Base-by-base conservation (phyloP, 2,329 filamentous ascomycete genomes). In the Cladosporium sp. region DNA sequence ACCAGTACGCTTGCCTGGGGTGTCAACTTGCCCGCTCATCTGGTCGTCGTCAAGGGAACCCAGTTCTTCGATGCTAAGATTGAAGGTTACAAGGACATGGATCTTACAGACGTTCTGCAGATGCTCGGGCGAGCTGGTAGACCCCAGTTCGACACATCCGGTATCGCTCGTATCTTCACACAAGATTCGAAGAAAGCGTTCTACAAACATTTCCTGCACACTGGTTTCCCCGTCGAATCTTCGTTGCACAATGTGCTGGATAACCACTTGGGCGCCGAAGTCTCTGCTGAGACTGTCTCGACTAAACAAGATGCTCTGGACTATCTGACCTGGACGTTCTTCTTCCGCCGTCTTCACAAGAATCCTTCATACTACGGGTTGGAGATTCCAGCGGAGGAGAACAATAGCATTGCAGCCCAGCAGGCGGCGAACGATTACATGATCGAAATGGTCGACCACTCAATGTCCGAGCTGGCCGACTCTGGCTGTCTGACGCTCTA, bases 241-340 rank as follows among this genome's bases (percentile, higher is more conserved):
- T 95, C 91, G 0, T 77, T 98, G 37, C 93, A 98, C 71, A 95
- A 95, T 16, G 93, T 97, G 1, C 77, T 98, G 7, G 92, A 97
- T 72, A 95, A 98, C 74, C 95, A 98, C 78, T 78, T 98, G 68
- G 86, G 90, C 57, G 93, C 93, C 54, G 93, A 98, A 72, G 84
- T 97, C 5, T 95, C 91, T 0, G 89, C 93, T 1, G 91, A 89
- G 60, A 98, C 93, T 0, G 88, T 98, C 46, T 77, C 86, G 32
- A 95, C 90, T 8, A 96, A 96, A 70, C 93, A 98, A 71, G 93
- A 98, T 71, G 93, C 93, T 1, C 79, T 98, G 3, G 95, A 98
- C 70, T 98, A 98, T 66, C 74, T 98, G 49, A 98, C 93, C 0
- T 98, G 95, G 93, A 98, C 95, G 1, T 98, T 98, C 76, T 98